Evolutionary conservation across 306 rosid genomes (phyloP), one percentile per base, ranked within the genome.

Genomic region (Rosa multiflora): DNA sequence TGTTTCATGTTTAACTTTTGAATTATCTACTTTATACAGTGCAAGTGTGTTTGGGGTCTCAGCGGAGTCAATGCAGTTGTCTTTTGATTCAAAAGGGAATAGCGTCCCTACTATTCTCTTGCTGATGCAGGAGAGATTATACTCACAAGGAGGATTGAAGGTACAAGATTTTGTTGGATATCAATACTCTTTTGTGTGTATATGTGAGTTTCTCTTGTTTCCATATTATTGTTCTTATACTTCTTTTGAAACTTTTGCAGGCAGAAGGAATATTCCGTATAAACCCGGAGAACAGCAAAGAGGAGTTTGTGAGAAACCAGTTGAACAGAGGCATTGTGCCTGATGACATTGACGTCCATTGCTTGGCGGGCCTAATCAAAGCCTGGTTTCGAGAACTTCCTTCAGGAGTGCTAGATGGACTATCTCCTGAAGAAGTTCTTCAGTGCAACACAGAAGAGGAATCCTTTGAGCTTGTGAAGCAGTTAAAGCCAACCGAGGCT

Each of bases 301-400:
- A 93, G 85, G 97, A 93, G 83, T 88, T 90, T 70, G 86, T 96
- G 68, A 90, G 99, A 82, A 92, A 89, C 76, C 92, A 90, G 49
- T 85, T 96, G 90, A 93, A 96, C 76, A 75, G 89, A 49, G 99
- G 99, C 5, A 86, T 88, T 78, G 94, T 95, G 76, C 96, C 99
- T 6, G 84, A 89, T 66, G 89, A 91, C 84, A 95, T 95, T 56
- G 98, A 96, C 55, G 98, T 93, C 43, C 97, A 96, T 77, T 93
- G 98, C 79, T 83, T 96, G 77, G 98, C 98, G 1, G 96, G 97
- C 51, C 86, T 96, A 47, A 93, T 96, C 4, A 96, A 96, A 80
- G 98, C 99, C n/a, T 96, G 98, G 98, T 91, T 96, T 82, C 79
- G 99, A 46, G 99, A 96, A 77, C 99, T 96, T 82, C 97, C 99